Evolutionary conservation across 345 rosid species (phyloP), one percentile per base, ranked within the genome.

Genomic region (Gossypium stocksii): DNA sequence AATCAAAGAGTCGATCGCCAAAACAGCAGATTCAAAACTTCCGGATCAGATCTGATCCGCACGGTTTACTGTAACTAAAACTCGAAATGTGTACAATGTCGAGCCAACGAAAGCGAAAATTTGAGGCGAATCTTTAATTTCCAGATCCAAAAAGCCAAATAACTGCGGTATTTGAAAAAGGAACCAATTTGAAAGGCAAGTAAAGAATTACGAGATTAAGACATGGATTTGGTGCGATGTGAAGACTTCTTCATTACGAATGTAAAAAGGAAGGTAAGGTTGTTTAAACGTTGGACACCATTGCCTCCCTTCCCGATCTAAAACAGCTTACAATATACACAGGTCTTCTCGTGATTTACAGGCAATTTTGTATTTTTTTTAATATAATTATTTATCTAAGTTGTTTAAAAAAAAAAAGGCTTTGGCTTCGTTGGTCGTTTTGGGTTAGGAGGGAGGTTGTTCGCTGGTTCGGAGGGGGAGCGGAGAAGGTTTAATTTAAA

Each of bases 41-140:
- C 73, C 48, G 17, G 25, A 61, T n/a, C n/a, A 13, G 76, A 62
- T 56, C 64, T 19, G 74, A 71, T 62, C 76, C 51, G 22, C 16
- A 19, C 19, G 11, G 38, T 61, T 73, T 73, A 17, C 69, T 29
- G 38, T 2, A 49, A 46, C 68, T 6, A 38, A 73, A 73, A 48
- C 10, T 10, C 48, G 57, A 61, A 49, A 69, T 51, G 25, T 29
- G 29, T 48, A 17, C 38, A 60, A 46, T 73, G 76, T 27, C 0
- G 29, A 73, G 66, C 45, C 44, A 48, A 19, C 1, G 67, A 60
- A 60, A 61, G 9, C 48, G 17, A 46, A 25, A 52, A 52, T 5
- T 17, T 2, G 61, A 53, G n/a, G 7, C 46, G 12, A 29, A 70
- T 29, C 27, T 70, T 52, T 15, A 52, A 70, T 48, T 44, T 16